Evolutionary conservation across 73 alveolate genomes (phyloP), one percentile per base, ranked within the genome.

Genomic region (Paramecium caudatum): DNA sequence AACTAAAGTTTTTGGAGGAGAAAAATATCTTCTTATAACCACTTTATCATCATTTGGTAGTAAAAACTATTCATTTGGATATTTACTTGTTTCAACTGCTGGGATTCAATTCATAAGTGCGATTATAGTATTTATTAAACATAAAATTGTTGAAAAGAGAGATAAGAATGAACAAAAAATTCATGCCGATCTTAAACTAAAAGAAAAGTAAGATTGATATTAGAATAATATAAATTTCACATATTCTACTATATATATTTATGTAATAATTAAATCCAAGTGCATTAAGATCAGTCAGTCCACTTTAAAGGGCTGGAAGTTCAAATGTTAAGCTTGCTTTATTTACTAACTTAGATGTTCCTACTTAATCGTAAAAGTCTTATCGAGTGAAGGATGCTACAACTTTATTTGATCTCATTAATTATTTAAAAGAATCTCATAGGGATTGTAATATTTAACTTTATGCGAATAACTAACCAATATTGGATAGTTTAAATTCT

Each of bases 121-220:
- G 8, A 3, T 74, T 10, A 10, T 43, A 16, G 30, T 74, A 15
- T 74, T 21, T 19, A 21, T 74, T 19, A 36, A 37, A 45, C 65
- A 37, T 45, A 74, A 47, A 74, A 41, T 74, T 16, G 68, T 74
- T 17, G 88, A 74, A 16, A 74, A 74, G n/a, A 74, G 88, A 74
- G 88, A 74, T 41, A 41, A 41, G 32, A 25, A 74, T 37, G 88
- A 74, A 74, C 43, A 74, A 41, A 74, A 45, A 74, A 45, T 74
- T 9, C 88, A 74, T 74, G 88, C 68, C 15, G 88, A 74, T 39
- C 21, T 74, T 21, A 74, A 74, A 45, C 39, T 74, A 1, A 74
- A 74, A 17, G 88, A 74, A 74, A 74, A 74, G 32, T 19, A 37
- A 12, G 68, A 74, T 39, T 74, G 88, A 74, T 32, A 23, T n/a